Conservation (phyloP, 2,329 filamentous ascomycete genomes). For the Epichloe uncinata region DNA sequence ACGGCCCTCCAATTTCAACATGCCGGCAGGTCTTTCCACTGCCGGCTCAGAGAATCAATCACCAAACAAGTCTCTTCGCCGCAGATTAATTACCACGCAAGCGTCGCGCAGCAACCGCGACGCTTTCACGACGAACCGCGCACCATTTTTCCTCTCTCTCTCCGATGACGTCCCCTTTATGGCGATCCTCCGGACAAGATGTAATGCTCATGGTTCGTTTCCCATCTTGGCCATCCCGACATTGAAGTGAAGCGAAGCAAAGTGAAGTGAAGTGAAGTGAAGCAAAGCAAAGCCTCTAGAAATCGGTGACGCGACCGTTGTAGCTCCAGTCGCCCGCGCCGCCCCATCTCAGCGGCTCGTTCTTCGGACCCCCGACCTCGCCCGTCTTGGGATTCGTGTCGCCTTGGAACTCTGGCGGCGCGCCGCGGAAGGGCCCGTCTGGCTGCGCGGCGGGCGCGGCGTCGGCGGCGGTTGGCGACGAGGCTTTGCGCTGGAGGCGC, state of each 20-base stretch:
- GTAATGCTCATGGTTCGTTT: no score
- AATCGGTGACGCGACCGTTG: conserved; percentile 91
- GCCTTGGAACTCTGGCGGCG: conserved; percentile 83
- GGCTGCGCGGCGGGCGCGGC: conserved; percentile 6
- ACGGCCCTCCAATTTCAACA: no score
- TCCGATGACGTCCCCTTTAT: no score
- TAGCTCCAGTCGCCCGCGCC: conserved; percentile 71
- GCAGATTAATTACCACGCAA: no score
- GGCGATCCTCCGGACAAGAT: no score
- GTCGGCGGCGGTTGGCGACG: conserved; percentile 24
- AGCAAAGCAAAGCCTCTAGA: conserved; percentile 26
- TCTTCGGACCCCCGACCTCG: conserved; percentile 93
- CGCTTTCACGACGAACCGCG: not conserved
- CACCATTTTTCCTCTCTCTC: no score
- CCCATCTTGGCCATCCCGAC: not conserved
- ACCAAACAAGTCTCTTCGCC: no score
- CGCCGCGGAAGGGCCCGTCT: conserved; percentile 52
- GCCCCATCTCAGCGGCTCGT: conserved; percentile 87
- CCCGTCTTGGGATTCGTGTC: conserved; percentile 88
- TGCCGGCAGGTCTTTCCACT: no score
- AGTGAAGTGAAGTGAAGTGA: no score
- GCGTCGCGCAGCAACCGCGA: no score
- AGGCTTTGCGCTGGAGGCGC: conserved; percentile 56
- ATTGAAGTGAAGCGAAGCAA: no score
- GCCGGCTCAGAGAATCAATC: no score